These are phyloP conservation scores for Crithidia sp. DNA, from an alignment of 208 protist species.

Conservation along the genomic window DNA sequence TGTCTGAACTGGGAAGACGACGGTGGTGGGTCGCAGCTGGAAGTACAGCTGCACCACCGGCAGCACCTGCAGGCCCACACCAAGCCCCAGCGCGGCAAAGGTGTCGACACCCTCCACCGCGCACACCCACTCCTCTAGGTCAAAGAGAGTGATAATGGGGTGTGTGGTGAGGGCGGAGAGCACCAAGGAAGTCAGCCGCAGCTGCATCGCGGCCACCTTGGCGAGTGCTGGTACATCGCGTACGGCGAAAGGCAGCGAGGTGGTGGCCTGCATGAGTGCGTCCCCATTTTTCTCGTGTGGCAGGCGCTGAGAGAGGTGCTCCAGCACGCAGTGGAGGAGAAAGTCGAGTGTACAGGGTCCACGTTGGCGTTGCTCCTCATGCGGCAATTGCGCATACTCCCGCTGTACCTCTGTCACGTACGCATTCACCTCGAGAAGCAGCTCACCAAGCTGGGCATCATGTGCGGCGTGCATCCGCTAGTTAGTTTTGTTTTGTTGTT, in stretches of 20 bases:
- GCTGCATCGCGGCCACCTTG: slow-evolving; percentile 50
- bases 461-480: neutral
- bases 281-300: no score
- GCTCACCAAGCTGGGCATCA: neutral
- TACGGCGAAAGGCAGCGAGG: slow-evolving; percentile 58
- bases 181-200: slow-evolving; percentile 55
- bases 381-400: slow-evolving; percentile 3
- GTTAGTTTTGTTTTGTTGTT: neutral
- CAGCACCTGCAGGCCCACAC: slow-evolving; percentile 48
- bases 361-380: slow-evolving; percentile 24
- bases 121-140: slow-evolving; percentile 77
- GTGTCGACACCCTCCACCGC: slow-evolving; percentile 45
- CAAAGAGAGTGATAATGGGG: slow-evolving; percentile 79
- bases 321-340: slow-evolving; percentile 13
- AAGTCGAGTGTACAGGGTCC: slow-evolving; percentile 26
- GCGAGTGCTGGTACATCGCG: slow-evolving; percentile 58
- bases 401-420: slow-evolving; percentile 17
- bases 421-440: slow-evolving; percentile 14
- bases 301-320: neutral
- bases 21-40: slow-evolving; percentile 34
- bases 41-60: slow-evolving; percentile 82
- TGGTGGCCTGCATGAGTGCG: neutral
- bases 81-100: slow-evolving; percentile 73
- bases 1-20: slow-evolving; percentile 55
- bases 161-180: slow-evolving; percentile 64